Evolutionary conservation across 495 filamentous ascomycete genomes (phyloP).

Genomic region (Aspergillus conjunctus): DNA sequence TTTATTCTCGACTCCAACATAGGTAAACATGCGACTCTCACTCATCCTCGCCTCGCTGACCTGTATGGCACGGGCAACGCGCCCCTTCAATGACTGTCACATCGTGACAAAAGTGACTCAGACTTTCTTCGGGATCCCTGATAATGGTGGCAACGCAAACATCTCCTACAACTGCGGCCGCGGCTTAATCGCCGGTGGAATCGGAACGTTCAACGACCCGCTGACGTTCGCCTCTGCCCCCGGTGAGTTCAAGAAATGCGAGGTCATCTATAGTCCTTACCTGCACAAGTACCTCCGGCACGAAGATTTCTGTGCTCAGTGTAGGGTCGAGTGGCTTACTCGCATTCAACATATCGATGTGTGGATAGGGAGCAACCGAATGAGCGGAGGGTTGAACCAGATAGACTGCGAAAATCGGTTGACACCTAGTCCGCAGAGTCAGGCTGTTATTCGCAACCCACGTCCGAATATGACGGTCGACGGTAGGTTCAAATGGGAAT

Average conservation of each 20-base stretch:
- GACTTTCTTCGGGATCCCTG: conserved; percentile 42
- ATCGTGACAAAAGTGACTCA: conserved; percentile 13
- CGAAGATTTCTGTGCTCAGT: conserved; percentile 39
- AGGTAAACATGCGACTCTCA: neutral
- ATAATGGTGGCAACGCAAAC: conserved; percentile 43
- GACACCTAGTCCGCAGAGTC: conserved; percentile 20
- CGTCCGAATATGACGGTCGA: conserved; percentile 10
- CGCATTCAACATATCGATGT: conserved; percentile 41
- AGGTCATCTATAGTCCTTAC: conserved; percentile 47
- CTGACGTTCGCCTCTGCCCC: conserved; percentile 48
- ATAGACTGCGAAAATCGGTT: conserved; percentile 41
- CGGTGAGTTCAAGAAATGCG: conserved; percentile 43
- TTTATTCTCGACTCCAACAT: neutral
- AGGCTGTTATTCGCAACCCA: conserved; percentile 11
- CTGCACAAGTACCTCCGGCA: conserved; percentile 45
- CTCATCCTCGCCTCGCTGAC: neutral
- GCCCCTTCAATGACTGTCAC: neutral
- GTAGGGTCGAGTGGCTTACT: conserved; percentile 33
- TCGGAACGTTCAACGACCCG: conserved; percentile 46
- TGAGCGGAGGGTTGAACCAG: conserved; percentile 33
- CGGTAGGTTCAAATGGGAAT: conserved; percentile 5
- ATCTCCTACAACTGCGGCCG: conserved; percentile 44
- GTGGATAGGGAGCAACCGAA: conserved; percentile 42
- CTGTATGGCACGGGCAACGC: neutral
- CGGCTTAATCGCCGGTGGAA: conserved; percentile 31